Percentiles rank a stretch among this genome's conserved stretches.
These are phyloP conservation scores for Phoma sp. DNA, from an alignment of 2,329 filamentous ascomycete genomes.

Conservation along the genomic window DNA sequence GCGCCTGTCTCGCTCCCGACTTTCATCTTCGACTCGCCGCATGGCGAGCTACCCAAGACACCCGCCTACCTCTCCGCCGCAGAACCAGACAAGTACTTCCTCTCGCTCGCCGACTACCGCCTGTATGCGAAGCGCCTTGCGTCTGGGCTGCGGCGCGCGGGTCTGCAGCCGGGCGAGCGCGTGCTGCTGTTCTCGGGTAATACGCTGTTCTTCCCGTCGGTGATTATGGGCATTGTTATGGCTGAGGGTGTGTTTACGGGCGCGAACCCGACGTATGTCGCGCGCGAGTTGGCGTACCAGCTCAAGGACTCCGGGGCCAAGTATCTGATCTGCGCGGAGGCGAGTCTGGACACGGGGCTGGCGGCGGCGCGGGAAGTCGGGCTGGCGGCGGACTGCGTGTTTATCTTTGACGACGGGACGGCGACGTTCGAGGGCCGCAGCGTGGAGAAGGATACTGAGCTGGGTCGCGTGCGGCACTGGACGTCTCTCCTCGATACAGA, in stretches of 20 bases:
- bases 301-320: slow-evolving; percentile 72
- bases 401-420: slow-evolving; percentile 66
- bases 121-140: slow-evolving; percentile 76
- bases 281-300: slow-evolving; percentile 77
- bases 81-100: slow-evolving; percentile 68
- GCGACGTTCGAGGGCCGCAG: slow-evolving; percentile 54
- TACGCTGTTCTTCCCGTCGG: slow-evolving; percentile 72
- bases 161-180: slow-evolving; percentile 69
- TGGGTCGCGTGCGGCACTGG: slow-evolving; percentile 65
- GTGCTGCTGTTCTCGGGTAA: slow-evolving; percentile 78
- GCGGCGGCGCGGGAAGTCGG: slow-evolving; percentile 68
- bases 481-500: slow-evolving; percentile 60
- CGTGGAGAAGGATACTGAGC: slow-evolving; percentile 41
- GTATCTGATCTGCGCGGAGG: slow-evolving; percentile 70
- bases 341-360: slow-evolving; percentile 66
- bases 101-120: slow-evolving; percentile 70
- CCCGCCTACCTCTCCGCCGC: slow-evolving; percentile 68
- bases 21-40: slow-evolving; percentile 60
- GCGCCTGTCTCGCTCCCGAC: slow-evolving; percentile 55
- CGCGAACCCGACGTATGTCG: slow-evolving; percentile 72
- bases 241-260: slow-evolving; percentile 80
- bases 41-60: slow-evolving; percentile 53
- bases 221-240: slow-evolving; percentile 77
- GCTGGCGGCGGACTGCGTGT: slow-evolving; percentile 63
- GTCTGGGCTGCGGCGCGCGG: slow-evolving; percentile 67